Evolutionary conservation across 2,329 filamentous ascomycete species (phyloP), one percentile per base, ranked within the genome.

Genomic region (Trichophyton verrucosum): DNA sequence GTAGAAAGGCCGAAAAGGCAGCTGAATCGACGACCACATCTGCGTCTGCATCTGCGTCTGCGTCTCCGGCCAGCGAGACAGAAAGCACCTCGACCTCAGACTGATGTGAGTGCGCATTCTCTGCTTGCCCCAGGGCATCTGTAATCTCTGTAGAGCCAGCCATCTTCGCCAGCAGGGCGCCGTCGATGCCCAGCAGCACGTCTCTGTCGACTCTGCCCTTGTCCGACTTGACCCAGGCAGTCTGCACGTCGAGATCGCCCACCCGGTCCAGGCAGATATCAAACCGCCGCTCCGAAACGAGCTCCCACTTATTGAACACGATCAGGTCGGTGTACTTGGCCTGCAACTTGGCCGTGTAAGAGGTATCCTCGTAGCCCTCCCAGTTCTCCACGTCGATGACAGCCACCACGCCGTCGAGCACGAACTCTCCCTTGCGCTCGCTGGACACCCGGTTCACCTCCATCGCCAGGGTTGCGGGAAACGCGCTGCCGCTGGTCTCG

Each of bases 371-470:
- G 70, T 96, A 96, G 0, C 91, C 91, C 68, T 85, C 78, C 91
- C 91, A 96, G 70, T 96, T 96, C 81, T 96, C 91, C 9, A 95
- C 91, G 69, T 96, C 91, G 62, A 96, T 86, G 22, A 96, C 91
- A 67, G 85, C 89, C 64, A 96, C 83, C 59, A 96, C 90, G 9
- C 91, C 91, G 69, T 96, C 91, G 1, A 96, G 81, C 3, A 83
- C 80, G 68, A 91, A 96, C 30, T 77, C 74, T 0, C 82, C 82
- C 0, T 68, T 68, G 60, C 71, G 60, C 63, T 89, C 84, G n/a
- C 84, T 78, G 17, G 84, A 82, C 13, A 95, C 76, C 1, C 90
- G 82, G 70, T 95, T 95, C 11, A 96, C 84, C 73, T 96, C 91
- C 78, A 96, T 87, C 7, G 91, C 91, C 55, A 96, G 78, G 1